phyloP scores from a whole-genome alignment of 106 monocot genomes.

The Dioscorea dumetorum region DNA sequence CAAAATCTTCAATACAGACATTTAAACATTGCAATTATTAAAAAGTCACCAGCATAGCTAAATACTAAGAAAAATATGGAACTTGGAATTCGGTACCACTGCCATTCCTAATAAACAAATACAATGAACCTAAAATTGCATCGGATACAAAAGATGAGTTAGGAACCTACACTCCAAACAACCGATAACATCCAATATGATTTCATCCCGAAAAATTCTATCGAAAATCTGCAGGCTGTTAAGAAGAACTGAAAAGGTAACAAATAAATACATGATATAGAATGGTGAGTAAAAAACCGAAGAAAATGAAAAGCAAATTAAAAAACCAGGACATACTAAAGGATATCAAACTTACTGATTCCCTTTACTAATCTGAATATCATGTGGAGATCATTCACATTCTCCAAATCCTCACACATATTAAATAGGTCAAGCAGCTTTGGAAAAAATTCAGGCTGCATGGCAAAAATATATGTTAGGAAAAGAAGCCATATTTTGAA shows the following conservation, averaged over 20 bases:
- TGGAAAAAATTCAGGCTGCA: conserved; percentile 82
- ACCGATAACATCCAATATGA: conserved; percentile 79
- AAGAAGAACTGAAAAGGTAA: conserved; percentile 57
- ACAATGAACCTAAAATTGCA: no score
- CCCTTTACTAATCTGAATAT: conserved; percentile 82
- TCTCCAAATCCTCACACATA: conserved; percentile 66
- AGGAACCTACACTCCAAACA: conserved; percentile 78
- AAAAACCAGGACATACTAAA: background rate
- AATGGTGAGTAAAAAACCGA: background rate
- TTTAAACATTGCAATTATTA: no score
- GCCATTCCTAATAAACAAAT: no score
- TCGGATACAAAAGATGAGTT: background rate
- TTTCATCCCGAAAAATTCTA: conserved; percentile 79
- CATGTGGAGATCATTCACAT: conserved; percentile 72
- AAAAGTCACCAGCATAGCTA: no score
- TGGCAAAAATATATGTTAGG: no score
- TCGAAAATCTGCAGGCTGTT: conserved; percentile 82
- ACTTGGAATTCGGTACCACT: no score
- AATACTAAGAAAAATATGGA: no score
- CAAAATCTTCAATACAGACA: no score
- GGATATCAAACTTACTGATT: conserved; percentile 54
- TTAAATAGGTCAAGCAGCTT: conserved; percentile 74
- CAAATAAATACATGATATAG: background rate
- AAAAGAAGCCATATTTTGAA: no score
- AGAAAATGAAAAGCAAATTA: background rate